A percentile compares a stretch with the other conserved stretches of the same genome.
These are phyloP conservation scores for Aspergillus diversus DNA, from an alignment of 495 filamentous ascomycete species.

Conservation along the genomic window DNA sequence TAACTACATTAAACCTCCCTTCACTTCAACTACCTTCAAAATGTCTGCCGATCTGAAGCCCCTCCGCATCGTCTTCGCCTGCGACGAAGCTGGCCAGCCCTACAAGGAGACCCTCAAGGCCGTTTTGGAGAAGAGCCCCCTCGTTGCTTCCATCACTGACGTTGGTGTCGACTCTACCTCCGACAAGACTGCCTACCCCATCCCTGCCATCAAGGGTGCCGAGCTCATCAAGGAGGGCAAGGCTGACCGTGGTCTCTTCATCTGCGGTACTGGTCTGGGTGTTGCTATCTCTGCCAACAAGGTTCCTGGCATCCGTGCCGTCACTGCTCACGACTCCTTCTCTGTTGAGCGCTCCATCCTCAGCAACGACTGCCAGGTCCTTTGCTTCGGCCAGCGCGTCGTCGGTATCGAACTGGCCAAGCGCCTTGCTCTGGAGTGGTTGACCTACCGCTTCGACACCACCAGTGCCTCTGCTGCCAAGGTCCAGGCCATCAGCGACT, in stretches of 20 bases:
- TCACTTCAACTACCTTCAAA: constrained; percentile 13
- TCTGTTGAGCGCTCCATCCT: constrained; percentile 79
- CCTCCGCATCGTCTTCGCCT: constrained; percentile 63
- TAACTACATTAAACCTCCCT: constrained; percentile 3
- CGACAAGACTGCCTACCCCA: constrained; percentile 85
- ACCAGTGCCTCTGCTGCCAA: constrained; percentile 72
- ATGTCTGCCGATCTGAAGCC: constrained; percentile 48
- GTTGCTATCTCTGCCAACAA: constrained; percentile 89
- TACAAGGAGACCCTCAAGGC: constrained; percentile 82
- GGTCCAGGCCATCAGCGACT: constrained; percentile 73
- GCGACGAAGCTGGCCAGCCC: constrained; percentile 74
- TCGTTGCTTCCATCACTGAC: constrained; percentile 70
- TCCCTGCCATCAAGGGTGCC: constrained; percentile 73
- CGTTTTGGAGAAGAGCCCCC: constrained; percentile 66
- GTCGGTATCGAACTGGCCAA: constrained; percentile 79
- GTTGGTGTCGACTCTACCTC: constrained; percentile 64
- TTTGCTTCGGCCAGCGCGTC: constrained; percentile 87
- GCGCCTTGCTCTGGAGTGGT: constrained; percentile 77
- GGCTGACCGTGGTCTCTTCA: constrained; percentile 78
- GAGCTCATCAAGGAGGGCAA: constrained; percentile 67
- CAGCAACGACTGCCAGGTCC: constrained; percentile 85
- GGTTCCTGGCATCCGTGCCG: constrained; percentile 80
- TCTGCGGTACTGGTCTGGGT: constrained; percentile 86
- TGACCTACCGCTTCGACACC: constrained; percentile 80
- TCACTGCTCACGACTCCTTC: constrained; percentile 86